Evolutionary conservation across 345 rosid species (phyloP).

Genomic region (Iberis pinnata): DNA sequence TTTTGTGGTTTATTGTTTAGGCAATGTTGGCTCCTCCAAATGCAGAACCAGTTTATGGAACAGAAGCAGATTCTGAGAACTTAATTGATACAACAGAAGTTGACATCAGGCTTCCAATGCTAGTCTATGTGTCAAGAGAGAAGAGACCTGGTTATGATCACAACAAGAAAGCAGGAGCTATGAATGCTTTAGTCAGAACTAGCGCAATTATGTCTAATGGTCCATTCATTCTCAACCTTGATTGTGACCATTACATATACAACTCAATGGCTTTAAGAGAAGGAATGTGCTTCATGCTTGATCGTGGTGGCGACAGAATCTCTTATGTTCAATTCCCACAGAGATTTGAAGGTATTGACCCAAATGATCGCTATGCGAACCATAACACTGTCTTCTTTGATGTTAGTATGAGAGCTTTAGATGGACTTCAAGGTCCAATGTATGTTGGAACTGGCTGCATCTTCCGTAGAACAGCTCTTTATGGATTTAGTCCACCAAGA

Average conservation of each 20-base stretch:
- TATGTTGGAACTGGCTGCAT: slow-evolving; percentile 62
- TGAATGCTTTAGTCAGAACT: slow-evolving; percentile 58
- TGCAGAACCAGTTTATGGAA: slow-evolving; percentile 54
- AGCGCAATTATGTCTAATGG: slow-evolving; percentile 67
- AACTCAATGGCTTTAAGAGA: slow-evolving; percentile 53
- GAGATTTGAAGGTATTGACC: slow-evolving; percentile 61
- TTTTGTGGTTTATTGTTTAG: slow-evolving; percentile 26
- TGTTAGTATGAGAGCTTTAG: slow-evolving; percentile 61
- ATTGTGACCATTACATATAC: slow-evolving; percentile 58
- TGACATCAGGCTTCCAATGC: slow-evolving; percentile 50
- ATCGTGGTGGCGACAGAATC: slow-evolving; percentile 54
- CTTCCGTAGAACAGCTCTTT: slow-evolving; percentile 57
- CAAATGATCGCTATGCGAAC: slow-evolving; percentile 53
- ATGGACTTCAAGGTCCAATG: slow-evolving; percentile 60
- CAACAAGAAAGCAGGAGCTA: slow-evolving; percentile 70
- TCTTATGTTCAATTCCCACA: slow-evolving; percentile 62
- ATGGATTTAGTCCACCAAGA: slow-evolving; percentile 69
- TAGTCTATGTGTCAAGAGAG: slow-evolving; percentile 61
- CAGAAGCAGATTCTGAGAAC: slow-evolving; percentile 49
- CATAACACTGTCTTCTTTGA: slow-evolving; percentile 64
- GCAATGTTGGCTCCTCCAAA: slow-evolving; percentile 82
- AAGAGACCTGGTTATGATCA: slow-evolving; percentile 59
- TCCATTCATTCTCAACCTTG: slow-evolving; percentile 60
- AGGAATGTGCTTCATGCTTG: slow-evolving; percentile 73
- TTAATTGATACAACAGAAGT: slow-evolving; percentile 47